Evolutionary conservation across 1,284 basidiomycete species (phyloP).

Genomic region (Tilletiopsis washingtonensis): DNA sequence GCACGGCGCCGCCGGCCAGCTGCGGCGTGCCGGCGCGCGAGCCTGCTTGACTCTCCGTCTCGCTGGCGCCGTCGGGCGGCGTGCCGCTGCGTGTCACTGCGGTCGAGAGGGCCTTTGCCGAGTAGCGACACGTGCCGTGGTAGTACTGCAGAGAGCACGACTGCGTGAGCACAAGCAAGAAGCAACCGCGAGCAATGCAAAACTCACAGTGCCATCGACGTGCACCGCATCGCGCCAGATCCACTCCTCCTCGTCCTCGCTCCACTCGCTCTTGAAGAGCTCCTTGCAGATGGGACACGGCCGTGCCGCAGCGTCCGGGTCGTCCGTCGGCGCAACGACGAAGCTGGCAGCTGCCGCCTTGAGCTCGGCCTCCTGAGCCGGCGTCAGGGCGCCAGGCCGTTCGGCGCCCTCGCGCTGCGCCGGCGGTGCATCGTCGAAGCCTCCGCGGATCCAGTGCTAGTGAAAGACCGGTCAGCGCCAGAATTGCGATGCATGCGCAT

Average conservation of each 20-base stretch:
- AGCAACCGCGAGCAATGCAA: too few species aligned
- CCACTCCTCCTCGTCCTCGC: conserved; percentile 97
- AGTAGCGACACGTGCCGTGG: conserved; percentile 43
- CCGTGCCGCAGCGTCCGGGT: conserved; percentile 69
- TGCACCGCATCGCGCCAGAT: conserved; percentile 87
- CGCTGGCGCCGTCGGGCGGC: too few species aligned
- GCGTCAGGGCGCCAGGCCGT: conserved; percentile 35
- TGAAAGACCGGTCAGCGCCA: too few species aligned
- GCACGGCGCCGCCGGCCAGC: too few species aligned
- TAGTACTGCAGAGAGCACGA: conserved; percentile 17
- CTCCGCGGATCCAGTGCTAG: conserved; percentile 57
- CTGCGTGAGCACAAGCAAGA: background rate
- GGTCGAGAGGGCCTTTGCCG: conserved; percentile 35
- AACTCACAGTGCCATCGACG: conserved; percentile 57
- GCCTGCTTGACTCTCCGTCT: too few species aligned
- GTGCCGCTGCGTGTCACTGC: too few species aligned
- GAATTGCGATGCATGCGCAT: too few species aligned
- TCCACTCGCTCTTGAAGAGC: conserved; percentile 78
- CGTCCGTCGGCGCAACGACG: conserved; percentile 69
- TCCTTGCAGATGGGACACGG: conserved; percentile 98
- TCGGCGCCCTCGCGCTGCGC: conserved; percentile 11
- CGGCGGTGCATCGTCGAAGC: conserved; percentile 19
- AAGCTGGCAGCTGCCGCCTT: conserved; percentile 54
- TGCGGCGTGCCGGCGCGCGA: too few species aligned
- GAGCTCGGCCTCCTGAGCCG: conserved; percentile 58